Evolutionary conservation across 441 rosid genomes (phyloP).

Genomic region (Croton laevigatus): DNA sequence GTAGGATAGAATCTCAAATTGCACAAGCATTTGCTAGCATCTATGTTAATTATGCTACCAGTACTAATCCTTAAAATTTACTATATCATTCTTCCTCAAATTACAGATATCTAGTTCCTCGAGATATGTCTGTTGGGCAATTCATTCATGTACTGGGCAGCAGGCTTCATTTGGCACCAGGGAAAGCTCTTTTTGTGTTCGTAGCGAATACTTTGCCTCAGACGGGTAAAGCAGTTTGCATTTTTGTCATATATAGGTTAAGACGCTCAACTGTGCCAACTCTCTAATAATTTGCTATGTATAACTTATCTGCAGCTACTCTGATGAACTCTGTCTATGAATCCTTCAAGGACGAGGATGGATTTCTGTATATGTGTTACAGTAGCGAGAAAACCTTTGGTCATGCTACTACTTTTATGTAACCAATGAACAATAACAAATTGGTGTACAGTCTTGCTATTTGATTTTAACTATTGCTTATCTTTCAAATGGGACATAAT

Average conservation of each 20-base stretch:
- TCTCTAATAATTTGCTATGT: not conserved
- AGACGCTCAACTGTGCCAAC: not conserved
- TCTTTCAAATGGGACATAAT: not conserved
- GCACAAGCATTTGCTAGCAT: not conserved
- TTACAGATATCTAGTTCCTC: constrained; percentile 70
- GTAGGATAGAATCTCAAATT: not conserved
- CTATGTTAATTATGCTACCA: not conserved
- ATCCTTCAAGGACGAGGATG: constrained; percentile 81
- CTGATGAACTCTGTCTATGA: constrained; percentile 62
- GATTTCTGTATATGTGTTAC: constrained; percentile 86
- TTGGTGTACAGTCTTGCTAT: not conserved
- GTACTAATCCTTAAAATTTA: not conserved
- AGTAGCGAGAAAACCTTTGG: constrained; percentile 93
- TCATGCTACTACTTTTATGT: constrained; percentile 12
- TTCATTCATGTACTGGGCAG: constrained; percentile 72
- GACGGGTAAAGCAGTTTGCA: constrained; percentile 40
- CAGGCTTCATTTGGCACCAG: constrained; percentile 67
- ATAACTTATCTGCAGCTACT: constrained; percentile 47
- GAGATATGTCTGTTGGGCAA: constrained; percentile 91
- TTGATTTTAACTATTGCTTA: not conserved
- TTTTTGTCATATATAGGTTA: too few relatives aligned
- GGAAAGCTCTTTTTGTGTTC: constrained; percentile 81
- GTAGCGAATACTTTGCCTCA: constrained; percentile 80
- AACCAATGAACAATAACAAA: not conserved
- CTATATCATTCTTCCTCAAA: constrained; percentile 2